Conservation (phyloP, 1,284 basidiomycete species). For the Grifola frondosa region DNA sequence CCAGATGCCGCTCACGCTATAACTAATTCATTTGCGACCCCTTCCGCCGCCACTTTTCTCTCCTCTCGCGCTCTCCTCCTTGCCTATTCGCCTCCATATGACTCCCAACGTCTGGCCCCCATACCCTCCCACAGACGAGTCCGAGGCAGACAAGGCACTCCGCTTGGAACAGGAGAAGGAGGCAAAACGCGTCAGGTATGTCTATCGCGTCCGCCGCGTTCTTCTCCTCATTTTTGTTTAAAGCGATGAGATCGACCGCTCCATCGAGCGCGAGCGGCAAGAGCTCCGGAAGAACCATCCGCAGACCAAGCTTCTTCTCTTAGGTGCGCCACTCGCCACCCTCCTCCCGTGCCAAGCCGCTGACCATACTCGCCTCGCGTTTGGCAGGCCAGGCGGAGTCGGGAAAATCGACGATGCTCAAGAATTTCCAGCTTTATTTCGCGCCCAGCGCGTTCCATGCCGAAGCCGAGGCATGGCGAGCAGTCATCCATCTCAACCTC, state of each 20-base stretch:
- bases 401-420: slow-evolving; percentile 65
- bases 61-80: background rate
- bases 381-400: slow-evolving; percentile 60
- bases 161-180: slow-evolving; percentile 46
- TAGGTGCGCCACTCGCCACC: slow-evolving; percentile 40
- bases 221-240: slow-evolving; percentile 31
- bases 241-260: slow-evolving; percentile 56
- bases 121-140: slow-evolving; percentile 15
- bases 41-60: background rate
- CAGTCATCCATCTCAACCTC: slow-evolving; percentile 64
- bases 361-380: too few species aligned
- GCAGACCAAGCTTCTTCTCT: slow-evolving; percentile 48
- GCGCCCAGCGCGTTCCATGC: slow-evolving; percentile 57
- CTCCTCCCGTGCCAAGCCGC: background rate
- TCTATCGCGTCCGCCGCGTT: background rate
- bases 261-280: slow-evolving; percentile 43
- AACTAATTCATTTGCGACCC: too few species aligned
- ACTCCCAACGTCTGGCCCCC: slow-evolving; percentile 17
- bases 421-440: slow-evolving; percentile 63
- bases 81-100: slow-evolving; percentile 4
- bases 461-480: slow-evolving; percentile 58
- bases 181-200: slow-evolving; percentile 32
- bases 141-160: slow-evolving; percentile 12
- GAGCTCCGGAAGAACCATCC: slow-evolving; percentile 38
- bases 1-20: too few species aligned